Evolutionary conservation across 495 filamentous ascomycete species (phyloP), one percentile per base, ranked within the genome.

Genomic region (Platismatia glauca): DNA sequence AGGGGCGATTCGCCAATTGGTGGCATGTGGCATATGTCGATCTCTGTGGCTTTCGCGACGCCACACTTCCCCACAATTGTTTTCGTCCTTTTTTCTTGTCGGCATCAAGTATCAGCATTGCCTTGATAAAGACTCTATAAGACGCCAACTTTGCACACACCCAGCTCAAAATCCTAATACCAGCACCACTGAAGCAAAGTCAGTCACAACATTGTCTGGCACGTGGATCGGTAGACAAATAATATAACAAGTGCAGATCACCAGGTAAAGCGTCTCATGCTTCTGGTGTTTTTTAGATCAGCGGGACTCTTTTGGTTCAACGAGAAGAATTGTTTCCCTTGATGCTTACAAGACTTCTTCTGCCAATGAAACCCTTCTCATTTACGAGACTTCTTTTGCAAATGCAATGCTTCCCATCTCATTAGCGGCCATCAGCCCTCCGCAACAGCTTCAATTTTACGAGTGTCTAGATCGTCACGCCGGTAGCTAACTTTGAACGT

Each of bases 21-120:
- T n/a, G n/a, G n/a, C n/a, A n/a, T n/a, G n/a, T n/a, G n/a, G n/a
- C n/a, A n/a, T 2, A 43, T 29, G 59, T 53, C 59, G 22, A 60
- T 60, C 59, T 20, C 33, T 60, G 59, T 60, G 58, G 58, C 46
- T 38, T 35, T 24, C 34, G 52, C 44, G 20, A 50, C 59, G 59
- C 59, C 59, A 61, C 59, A 55, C 16, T 34, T 62, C 38, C 60
- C 52, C 59, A 61, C 59, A 61, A 55, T 7, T 20, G 44, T 58
- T 31, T 4, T 55, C 11, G 6, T 31, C 44, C 9, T 27, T 24
- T 48, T 31, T 6, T 6, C 33, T 31, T 27, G 33, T 27, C 50
- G 33, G 29, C 15, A 20, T 53, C 50, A 4, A 4, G 20, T 18
- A 44, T 44, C 41, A 33, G n/a, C 16, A 53, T 53, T 33, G 50